phyloP scores from a whole-genome alignment of 768 basidiomycete genomes.

The Suillus spraguei region DNA sequence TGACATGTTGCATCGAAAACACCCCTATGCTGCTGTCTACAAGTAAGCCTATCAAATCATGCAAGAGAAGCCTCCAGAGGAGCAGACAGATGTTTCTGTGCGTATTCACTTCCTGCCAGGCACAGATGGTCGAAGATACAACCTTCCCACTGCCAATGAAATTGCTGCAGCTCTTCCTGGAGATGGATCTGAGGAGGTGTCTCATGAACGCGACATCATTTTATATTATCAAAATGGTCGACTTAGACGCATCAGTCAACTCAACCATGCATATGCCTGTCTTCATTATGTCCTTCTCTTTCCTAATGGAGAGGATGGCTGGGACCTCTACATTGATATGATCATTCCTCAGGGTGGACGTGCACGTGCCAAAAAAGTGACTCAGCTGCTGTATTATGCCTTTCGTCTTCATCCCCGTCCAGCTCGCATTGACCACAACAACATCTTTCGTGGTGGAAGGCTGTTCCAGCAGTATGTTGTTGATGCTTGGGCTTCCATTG shows the following conservation, averaged over 20 bases:
- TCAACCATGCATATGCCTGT: conserved; percentile 36
- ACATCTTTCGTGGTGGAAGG: too few species aligned
- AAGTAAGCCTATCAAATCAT: conserved; percentile 37
- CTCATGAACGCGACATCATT: conserved; percentile 37
- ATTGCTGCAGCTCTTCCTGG: conserved; percentile 34
- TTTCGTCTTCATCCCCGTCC: conserved; percentile 34
- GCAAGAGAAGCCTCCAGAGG: conserved; percentile 17
- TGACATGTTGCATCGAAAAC: conserved; percentile 16
- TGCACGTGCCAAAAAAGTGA: conserved; percentile 23
- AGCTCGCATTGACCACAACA: conserved; percentile 17
- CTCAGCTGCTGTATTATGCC: conserved; percentile 31
- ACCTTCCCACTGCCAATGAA: conserved; percentile 45
- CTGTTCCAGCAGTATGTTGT: too few species aligned
- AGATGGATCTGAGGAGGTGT: conserved; percentile 19
- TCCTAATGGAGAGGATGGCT: conserved; percentile 41
- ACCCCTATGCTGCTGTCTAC: conserved; percentile 35
- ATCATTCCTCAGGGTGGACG: neutral
- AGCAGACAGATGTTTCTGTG: conserved; percentile 19
- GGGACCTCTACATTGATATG: conserved; percentile 31
- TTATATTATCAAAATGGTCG: conserved; percentile 22
- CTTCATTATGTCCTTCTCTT: conserved; percentile 50
- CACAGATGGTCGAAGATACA: conserved; percentile 41
- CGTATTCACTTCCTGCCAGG: conserved; percentile 12
- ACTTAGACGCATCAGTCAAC: conserved; percentile 34
- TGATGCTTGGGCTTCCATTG: too few species aligned